Base-by-base conservation (phyloP, 176 grass and related monocot species). In the Canna indica region DNA sequence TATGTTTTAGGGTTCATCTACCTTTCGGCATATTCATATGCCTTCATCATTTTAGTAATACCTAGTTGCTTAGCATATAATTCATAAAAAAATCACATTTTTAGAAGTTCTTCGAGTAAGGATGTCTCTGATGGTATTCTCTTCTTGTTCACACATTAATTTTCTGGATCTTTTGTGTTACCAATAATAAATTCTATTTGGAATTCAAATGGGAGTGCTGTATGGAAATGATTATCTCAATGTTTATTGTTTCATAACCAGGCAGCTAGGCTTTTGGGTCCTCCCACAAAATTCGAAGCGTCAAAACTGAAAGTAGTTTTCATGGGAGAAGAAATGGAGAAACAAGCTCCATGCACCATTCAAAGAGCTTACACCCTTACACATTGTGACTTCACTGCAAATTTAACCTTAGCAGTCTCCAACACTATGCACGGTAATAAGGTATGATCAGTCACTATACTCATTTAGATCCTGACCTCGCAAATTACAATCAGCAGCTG, bases 371-470 rank as follows among this genome's bases (percentile, higher is more conserved):
- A 96, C 75, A 89, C 88, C 13, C 88, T 96, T 34, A 91, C 83
- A 48, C 88, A 96, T 77, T 96, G 88, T 74, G 92, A 96, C 81
- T 89, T 88, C 47, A 91, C 88, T 27, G 92, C 92, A 2, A 91
- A 96, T 75, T 65, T 96, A 15, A 91, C 92, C 24, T 74, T 96
- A 41, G 85, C 76, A 1, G 81, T 96, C 25, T 87, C 88, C 28
- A 81, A 80, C 31, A 64, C 50, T 61, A 91, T 87, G 64, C 84
- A 67, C 63, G 69, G 56, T 64, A 84, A 87, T 25, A 71, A 78
- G 74, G 83, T 86, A 81, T 63, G 31, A 57, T 58, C 35, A 25
- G 12, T 66, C 63, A 39, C 7, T 38, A 66, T 5, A 12, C 6
- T 15, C 71, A 6, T 48, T 17, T 48, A 70, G 12, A n/a, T 28